Evolutionary conservation across 2,329 filamentous ascomycete genomes (phyloP), one percentile per base, ranked within the genome.

Genomic region (Coniochaeta pulveracea): DNA sequence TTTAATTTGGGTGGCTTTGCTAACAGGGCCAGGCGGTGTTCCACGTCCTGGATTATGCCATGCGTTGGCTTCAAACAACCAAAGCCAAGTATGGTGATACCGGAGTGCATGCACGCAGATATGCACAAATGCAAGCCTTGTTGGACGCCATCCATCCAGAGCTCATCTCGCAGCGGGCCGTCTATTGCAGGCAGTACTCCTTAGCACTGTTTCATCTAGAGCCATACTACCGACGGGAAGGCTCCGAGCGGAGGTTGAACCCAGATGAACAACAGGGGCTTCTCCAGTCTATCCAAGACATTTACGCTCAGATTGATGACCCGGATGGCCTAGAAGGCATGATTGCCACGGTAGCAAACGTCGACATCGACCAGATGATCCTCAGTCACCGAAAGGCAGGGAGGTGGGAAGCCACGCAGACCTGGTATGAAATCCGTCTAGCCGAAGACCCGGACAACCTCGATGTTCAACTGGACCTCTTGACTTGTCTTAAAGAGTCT

Each of bases 271-370:
- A 70, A n/a, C 66, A 80, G 34, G 66, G 74, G 16, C 65, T 91
- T 4, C 72, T 93, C 38, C 75, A 85, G 43, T 75, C 79, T 39
- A 63, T 98, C 16, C 89, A 96, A 49, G 79, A 89, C 34, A 94
- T 98, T 12, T 99, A 98, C 55, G 85, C 85, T 1, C 83, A 95
- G 46, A 96, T 99, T 39, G 91, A 99, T 48, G 91, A 99, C 47
- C 93, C 91, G 0, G 91, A 99, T 54, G 88, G 89, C 2, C 78
- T 98, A 21, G 88, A 96, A 51, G 91, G 91, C 3, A 89, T 98
- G 39, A 93, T 89, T 2, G 77, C 85, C 14, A 82, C 91, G 51
- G 64, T 96, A 3, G 80, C 82, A 37, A 76, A 86, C 9, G 63
- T 96, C n/a, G 84, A 93, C 43, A 80, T 95, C 32, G 83, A 94